Base-by-base conservation (phyloP, 2,329 filamentous ascomycete species). In the Fusarium sp. region DNA sequence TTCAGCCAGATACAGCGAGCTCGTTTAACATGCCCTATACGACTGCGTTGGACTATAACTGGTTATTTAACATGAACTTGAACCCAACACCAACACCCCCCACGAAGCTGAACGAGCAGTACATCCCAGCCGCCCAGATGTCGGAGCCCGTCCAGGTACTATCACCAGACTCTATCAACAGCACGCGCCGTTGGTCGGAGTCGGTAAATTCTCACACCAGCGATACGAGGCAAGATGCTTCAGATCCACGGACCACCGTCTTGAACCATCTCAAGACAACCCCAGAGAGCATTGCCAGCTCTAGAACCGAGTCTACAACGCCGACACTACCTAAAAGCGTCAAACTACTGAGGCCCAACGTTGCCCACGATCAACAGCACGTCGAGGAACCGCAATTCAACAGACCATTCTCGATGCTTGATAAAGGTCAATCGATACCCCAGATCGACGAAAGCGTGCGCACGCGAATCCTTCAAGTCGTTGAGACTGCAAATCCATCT, bases 11-110 rank as follows among this genome's bases (percentile, higher is more conserved):
- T 75, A 91, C 89, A 77, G 89, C 89, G 35, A 89, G 86, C 74
- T 90, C 89, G 1, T 91, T 91, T 77, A 91, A 91, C 61, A 89
- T 90, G 81, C 89, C 89, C 10, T 91, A 90, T 77, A 90, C 89
- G 6, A 90, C 89, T 3, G 88, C 88, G 66, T 84, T 84, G 69
- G 89, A 91, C 62, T 91, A 91, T 75, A 89, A 88, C 64, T 91
- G 89, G 89, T 77, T 91, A 5, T 91, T 91, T 73, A 86, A 88
- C 48, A 78, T 87, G 62, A 82, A 72, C 28, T 18, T 60, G 35
- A 60, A 60, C 57, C 47, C 28, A n/a, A 60, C 45, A 33, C 12
- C 45, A 15, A 20, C 48, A 20, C n/a, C 48, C 18, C 48, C 33
- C 20, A 12, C 26, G 9, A 60, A 55, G 10, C 9, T n/a, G 6